Conservation (phyloP, 2,329 filamentous ascomycete species). For the Ophiostoma fasciatum region DNA sequence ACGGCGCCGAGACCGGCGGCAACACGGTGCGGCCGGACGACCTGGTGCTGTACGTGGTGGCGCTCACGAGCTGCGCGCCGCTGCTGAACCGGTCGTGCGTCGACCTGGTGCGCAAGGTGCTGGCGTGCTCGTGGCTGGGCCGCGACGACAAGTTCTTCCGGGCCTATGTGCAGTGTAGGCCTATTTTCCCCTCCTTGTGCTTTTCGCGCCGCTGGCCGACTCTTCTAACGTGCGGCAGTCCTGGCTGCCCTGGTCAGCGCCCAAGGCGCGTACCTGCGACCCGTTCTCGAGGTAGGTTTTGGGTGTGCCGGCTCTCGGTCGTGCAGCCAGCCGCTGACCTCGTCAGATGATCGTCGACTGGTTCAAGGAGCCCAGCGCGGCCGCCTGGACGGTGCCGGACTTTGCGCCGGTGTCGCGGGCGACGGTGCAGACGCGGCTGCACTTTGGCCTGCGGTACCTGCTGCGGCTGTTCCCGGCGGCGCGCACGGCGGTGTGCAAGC, state of each 20-base stretch:
- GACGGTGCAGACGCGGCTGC: conserved; percentile 57
- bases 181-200: background rate
- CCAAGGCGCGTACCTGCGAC: conserved; percentile 50
- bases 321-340: no score
- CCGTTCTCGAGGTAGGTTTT: conserved; percentile 11
- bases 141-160: conserved; percentile 50
- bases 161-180: conserved; percentile 31
- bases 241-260: conserved; percentile 63
- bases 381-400: conserved; percentile 32
- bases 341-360: conserved; percentile 64
- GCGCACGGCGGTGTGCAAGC: conserved; percentile 50
- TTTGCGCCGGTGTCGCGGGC: conserved; percentile 46
- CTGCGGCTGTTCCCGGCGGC: conserved; percentile 71
- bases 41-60: conserved; percentile 44
- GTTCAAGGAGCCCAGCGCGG: conserved; percentile 42
- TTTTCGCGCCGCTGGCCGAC: conserved; percentile 3
- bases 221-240: no score
- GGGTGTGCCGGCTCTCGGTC: no score
- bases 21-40: conserved; percentile 32
- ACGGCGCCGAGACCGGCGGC: conserved; percentile 28
- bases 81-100: conserved; percentile 44
- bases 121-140: conserved; percentile 50
- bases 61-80: conserved; percentile 47
- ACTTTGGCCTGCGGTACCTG: conserved; percentile 61
- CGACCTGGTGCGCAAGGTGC: conserved; percentile 40